Evolutionary conservation across 106 monocot species (phyloP).

Genomic region (Gastrodia elata): DNA sequence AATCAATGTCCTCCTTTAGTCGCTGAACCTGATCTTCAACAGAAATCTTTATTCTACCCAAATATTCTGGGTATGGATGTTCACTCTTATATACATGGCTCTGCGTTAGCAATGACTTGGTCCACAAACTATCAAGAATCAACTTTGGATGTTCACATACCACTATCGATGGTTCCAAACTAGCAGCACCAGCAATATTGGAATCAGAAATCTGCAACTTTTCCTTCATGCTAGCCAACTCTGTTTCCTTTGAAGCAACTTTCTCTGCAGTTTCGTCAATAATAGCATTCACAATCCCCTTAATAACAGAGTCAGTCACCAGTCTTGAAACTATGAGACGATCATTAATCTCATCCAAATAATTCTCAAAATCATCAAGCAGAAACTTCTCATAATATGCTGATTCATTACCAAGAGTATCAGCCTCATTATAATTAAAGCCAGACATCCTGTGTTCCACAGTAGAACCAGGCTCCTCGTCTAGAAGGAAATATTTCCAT

Average conservation of each 20-base stretch:
- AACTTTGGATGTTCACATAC: slow-evolving; percentile 5
- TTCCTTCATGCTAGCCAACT: slow-evolving; percentile 28
- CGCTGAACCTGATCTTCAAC: slow-evolving; percentile 50
- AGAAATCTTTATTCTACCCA: slow-evolving; percentile 27
- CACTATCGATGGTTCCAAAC: neutral
- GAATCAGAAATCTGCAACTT: slow-evolving; percentile 25
- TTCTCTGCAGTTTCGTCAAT: slow-evolving; percentile 49
- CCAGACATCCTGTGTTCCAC: slow-evolving; percentile 11
- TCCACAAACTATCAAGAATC: neutral
- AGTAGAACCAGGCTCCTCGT: slow-evolving; percentile 8
- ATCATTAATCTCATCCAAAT: slow-evolving; percentile 68
- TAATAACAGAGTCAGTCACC: slow-evolving; percentile 64
- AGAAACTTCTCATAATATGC: slow-evolving; percentile 49
- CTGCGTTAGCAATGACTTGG: neutral
- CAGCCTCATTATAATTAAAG: slow-evolving; percentile 23
- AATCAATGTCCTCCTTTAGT: slow-evolving; percentile 33
- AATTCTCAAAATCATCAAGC: slow-evolving; percentile 64
- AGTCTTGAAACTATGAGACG: slow-evolving; percentile 55
- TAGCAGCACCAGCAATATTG: neutral
- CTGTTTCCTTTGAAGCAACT: slow-evolving; percentile 50
- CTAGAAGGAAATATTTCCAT: slow-evolving; percentile 3
- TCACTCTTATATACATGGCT: neutral
- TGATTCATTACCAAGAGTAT: slow-evolving; percentile 29
- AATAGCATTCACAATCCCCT: slow-evolving; percentile 65
- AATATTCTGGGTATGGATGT: slow-evolving; percentile 6